Evolutionary conservation across 768 basidiomycete genomes (phyloP).

Genomic region (Piloderma croceum): DNA sequence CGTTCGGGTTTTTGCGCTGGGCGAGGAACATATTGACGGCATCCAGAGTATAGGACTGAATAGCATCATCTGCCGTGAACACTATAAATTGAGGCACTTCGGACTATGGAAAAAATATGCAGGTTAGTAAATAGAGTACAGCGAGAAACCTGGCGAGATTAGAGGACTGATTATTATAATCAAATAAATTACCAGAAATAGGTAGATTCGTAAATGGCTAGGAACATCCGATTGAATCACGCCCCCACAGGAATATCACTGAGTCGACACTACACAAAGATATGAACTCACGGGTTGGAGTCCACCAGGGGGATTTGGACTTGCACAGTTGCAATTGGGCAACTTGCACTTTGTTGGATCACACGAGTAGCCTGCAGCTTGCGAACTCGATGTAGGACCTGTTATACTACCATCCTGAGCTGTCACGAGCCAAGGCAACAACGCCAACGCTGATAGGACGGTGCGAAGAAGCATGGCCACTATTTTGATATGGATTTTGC

Average conservation of each 20-base stretch:
- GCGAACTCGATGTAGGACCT: slow-evolving; percentile 46
- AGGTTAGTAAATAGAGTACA: too few relatives aligned
- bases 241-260: not conserved
- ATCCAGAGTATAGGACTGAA: slow-evolving; percentile 73
- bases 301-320: slow-evolving; percentile 67
- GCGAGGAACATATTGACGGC: slow-evolving; percentile 70
- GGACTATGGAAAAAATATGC: slow-evolving; percentile 32
- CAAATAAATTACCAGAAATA: not conserved
- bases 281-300: slow-evolving; percentile 48
- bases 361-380: slow-evolving; percentile 66
- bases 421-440: slow-evolving; percentile 15
- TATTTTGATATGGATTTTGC: too few relatives aligned
- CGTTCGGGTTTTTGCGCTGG: slow-evolving; percentile 71
- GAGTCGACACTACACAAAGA: not conserved
- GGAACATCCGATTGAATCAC: slow-evolving; percentile 5
- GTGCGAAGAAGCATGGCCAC: slow-evolving; percentile 1
- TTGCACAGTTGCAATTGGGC: slow-evolving; percentile 70
- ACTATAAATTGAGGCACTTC: slow-evolving; percentile 64
- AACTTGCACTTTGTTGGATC: slow-evolving; percentile 59
- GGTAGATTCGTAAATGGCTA: slow-evolving; percentile 4
- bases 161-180: not conserved
- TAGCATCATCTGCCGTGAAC: slow-evolving; percentile 72
- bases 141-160: not conserved
- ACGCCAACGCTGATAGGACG: slow-evolving; percentile 9
- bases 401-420: slow-evolving; percentile 46